Base-by-base conservation (phyloP, 495 filamentous ascomycete genomes). In the Penicillium herquei region DNA sequence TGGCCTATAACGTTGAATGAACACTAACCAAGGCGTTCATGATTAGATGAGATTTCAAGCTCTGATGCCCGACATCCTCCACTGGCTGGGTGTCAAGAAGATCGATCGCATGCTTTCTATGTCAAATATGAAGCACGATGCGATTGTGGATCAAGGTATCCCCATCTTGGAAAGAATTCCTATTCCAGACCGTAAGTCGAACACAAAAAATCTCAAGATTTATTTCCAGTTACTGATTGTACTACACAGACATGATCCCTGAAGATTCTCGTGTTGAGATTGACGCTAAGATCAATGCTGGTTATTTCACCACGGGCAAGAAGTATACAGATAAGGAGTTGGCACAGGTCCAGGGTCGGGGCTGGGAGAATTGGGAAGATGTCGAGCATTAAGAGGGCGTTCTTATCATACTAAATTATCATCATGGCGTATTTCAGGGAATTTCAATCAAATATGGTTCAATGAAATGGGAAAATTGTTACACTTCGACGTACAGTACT, bases 121-220 rank as follows among this genome's bases (percentile, higher is more conserved):
- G 94, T 94, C 89, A 67, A 95, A 97, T 75, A 98, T 98, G 94
- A 98, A 98, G 75, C 85, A 98, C 72, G 94, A 98, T 77, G 94
- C 94, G 50, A 98, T 98, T 67, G 93, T 98, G 47, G 82, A 90
- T 26, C 91, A 96, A 72, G 94, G 94, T 39, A 98, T 98, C 63
- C 87, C 91, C 49, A 98, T 98, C 65, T 78, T 87, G 63, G 93
- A 98, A 74, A 86, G 94, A 51, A 85, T 98, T 40, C 92, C 94
- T 40, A 92, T 98, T 47, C 94, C 94, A 18, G 92, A 97, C 49
- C 32, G 46, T 49, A 49, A 37, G 46, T 49, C 46, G 18, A 26
- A 30, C 2, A 26, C 43, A 13, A 2, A 18, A 43, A 43, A 7
- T 30, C 18, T 46, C 16, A 16, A 12, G 30, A 11, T 30, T 46